These are phyloP conservation scores for Lactarius indigo DNA, from an alignment of 768 basidiomycete genomes.

Conservation along the genomic window DNA sequence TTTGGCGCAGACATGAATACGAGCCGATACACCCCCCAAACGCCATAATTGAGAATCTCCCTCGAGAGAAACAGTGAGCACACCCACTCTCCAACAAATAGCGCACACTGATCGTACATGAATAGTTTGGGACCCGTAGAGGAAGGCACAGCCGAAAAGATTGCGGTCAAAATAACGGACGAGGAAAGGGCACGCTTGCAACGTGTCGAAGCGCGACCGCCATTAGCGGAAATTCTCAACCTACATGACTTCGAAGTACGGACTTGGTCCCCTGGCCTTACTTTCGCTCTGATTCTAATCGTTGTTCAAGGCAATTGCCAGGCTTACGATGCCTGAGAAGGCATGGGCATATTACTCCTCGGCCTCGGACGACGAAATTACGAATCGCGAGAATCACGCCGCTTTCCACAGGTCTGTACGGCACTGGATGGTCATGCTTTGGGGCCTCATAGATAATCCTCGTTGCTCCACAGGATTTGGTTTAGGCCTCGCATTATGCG, in stretches of 20 bases:
- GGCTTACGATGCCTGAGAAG: constrained; percentile 73
- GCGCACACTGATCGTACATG: neutral
- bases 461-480: constrained; percentile 30
- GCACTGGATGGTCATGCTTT: neutral
- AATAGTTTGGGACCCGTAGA: constrained; percentile 66
- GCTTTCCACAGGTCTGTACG: constrained; percentile 76
- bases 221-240: constrained; percentile 76
- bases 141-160: constrained; percentile 58
- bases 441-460: too few species aligned
- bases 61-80: constrained; percentile 77
- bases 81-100: neutral
- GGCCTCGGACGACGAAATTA: constrained; percentile 95
- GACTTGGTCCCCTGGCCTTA: neutral
- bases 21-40: constrained; percentile 88
- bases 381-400: constrained; percentile 81
- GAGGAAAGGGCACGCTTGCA: constrained; percentile 68
- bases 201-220: constrained; percentile 60
- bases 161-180: constrained; percentile 59
- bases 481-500: constrained; percentile 47
- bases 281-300: neutral
- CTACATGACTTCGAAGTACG: constrained; percentile 91
- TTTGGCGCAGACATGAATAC: constrained; percentile 48
- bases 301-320: constrained; percentile 66
- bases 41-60: constrained; percentile 71
- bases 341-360: constrained; percentile 98